A percentile compares a stretch with the other conserved stretches of the same genome.
These are phyloP conservation scores for Myriosclerotinia curreyana DNA, from an alignment of 2,329 filamentous ascomycete species.

Conservation along the genomic window DNA sequence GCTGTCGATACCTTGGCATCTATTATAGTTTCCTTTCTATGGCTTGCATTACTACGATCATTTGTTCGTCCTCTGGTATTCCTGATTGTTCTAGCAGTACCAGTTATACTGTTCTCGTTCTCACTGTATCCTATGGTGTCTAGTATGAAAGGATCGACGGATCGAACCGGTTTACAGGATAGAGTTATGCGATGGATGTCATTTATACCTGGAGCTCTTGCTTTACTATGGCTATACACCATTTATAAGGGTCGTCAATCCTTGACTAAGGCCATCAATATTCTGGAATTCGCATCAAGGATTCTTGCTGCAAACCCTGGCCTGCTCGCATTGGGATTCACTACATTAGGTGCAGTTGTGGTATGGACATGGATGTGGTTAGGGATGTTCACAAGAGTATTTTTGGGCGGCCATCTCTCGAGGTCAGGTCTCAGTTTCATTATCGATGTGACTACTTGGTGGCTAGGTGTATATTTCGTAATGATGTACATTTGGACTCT, in stretches of 20 bases:
- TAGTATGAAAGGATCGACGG: slow-evolving; percentile 75
- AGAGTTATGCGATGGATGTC: slow-evolving; percentile 84
- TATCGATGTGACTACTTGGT: slow-evolving; percentile 87
- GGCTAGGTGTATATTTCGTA: slow-evolving; percentile 88
- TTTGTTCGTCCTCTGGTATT: slow-evolving; percentile 84
- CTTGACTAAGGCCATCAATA: slow-evolving; percentile 77
- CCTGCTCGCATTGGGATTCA: slow-evolving; percentile 79
- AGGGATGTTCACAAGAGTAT: slow-evolving; percentile 92
- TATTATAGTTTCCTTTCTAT: slow-evolving; percentile 80
- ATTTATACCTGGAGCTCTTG: slow-evolving; percentile 69
- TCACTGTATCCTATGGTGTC: slow-evolving; percentile 87
- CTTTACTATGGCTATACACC: slow-evolving; percentile 78
- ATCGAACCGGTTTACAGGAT: slow-evolving; percentile 81
- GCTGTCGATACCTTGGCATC: slow-evolving; percentile 90
- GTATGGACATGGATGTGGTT: slow-evolving; percentile 96
- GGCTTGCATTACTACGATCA: slow-evolving; percentile 83
- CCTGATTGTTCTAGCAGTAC: slow-evolving; percentile 77
- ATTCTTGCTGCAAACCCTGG: slow-evolving; percentile 84
- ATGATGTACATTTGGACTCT: slow-evolving; percentile 95
- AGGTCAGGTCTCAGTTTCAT: slow-evolving; percentile 64
- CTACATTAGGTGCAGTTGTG: slow-evolving; percentile 70
- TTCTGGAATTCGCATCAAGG: slow-evolving; percentile 87
- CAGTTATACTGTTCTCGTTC: slow-evolving; percentile 82
- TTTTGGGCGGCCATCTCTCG: slow-evolving; percentile 84
- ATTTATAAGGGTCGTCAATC: slow-evolving; percentile 77